Base-by-base conservation (phyloP, 805 yeast genomes). In the Metschnikowia kunwiensis region DNA sequence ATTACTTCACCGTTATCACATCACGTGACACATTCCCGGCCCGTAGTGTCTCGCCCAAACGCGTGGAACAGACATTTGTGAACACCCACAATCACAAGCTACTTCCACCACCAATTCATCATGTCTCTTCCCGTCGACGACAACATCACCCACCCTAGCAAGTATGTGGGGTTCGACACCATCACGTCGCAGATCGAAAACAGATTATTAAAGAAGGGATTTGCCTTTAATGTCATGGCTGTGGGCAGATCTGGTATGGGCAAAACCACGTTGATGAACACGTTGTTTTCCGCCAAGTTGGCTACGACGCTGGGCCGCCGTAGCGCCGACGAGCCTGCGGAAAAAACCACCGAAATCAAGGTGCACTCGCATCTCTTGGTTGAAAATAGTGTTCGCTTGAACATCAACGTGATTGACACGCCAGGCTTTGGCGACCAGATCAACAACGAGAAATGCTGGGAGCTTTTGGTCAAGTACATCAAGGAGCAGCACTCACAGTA, bases 381-480 rank as follows among this genome's bases (percentile, higher is more conserved):
- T 39, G 98, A 93, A 64, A 88, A 87, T 60, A 85, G 84, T 47
- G 97, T 93, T 39, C 79, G 81, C 44, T 77, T 93, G 58, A 82
- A 82, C 53, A 68, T 93, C 46, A 89, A 87, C 53, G 80, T 93
- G 38, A 86, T 93, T 57, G 98, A 93, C 60, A 93, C 98, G 3
- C 97, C 97, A 14, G 97, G 97, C 11, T 93, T 87, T 70, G 97
- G 96, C 25, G 98, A 93, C 70, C 96, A 86, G 65, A 84, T 93
- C 49, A 86, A 88, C 68, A 89, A 89, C 63, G 94, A 86, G 54
- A 85, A 83, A 63, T 88, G 95, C 64, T 91, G 97, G 96, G 97
- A 89, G 53, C 96, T 96, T 35, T 80, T 89, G 45, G 82, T 89
- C 47, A 87, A 86, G 64, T 89, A 88, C 65, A 86, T 89, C 59